Evolutionary conservation across 2,329 filamentous ascomycete genomes (phyloP), one percentile per base, ranked within the genome.

Genomic region (Chalara sp.): DNA sequence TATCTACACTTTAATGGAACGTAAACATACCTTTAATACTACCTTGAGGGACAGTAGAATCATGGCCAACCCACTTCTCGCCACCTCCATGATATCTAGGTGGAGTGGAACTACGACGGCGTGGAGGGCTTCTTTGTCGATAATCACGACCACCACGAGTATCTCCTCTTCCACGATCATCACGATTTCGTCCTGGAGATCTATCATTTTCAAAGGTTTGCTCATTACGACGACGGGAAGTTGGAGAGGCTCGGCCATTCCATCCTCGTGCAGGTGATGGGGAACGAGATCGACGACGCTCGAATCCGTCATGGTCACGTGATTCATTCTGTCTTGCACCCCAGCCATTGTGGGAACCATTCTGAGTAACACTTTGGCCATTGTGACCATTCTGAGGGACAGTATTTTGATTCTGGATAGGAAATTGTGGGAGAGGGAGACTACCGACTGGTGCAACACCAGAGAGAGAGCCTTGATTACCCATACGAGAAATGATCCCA

Each of bases 101-200:
- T 53, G 81, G 80, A 55, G 75, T 79, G 51, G 83, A 76, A 63
- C 86, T 84, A 58, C 78, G 79, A 53, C 79, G 81, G 56, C 85
- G 83, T 51, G 81, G 80, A 50, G 91, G 90, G 63, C 87, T 95
- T 64, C 93, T 88, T 67, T 96, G 90, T 57, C 92, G 87, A 71
- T 95, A 96, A 39, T 90, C 83, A 54, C 81, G 76, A 40, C 76
- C 43, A 28, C 7, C 70, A 56, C 75, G 74, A 37, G 8, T 4
- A 46, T 79, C 55, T 51, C 57, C 74, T 59, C 72, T 68, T 41
- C 76, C 76, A 56, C 73, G 72, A 42, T 78, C 76, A 56, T 82
- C 79, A 52, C 80, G 76, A 54, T 79, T 78, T 58, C 79, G 76
- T 51, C 79, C 78, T 35, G 82, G 80, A 13, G 83, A 84, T 54